Evolutionary conservation across 257 asterid species (phyloP).

Genomic region (Dorcoceras hygrometricum): DNA sequence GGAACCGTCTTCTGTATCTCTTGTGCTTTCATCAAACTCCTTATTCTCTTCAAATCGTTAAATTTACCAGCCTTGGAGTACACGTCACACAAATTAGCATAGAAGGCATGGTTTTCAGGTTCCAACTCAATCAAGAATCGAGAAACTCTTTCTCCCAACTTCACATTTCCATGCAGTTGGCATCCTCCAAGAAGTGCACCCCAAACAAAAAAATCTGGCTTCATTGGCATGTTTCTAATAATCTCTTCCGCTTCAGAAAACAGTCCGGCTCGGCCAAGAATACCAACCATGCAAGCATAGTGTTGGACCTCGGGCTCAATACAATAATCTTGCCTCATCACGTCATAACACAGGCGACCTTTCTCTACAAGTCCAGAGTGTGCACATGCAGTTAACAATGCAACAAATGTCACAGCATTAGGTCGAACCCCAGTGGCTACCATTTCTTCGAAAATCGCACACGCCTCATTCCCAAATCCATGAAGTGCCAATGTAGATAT

Average conservation of each 20-base stretch:
- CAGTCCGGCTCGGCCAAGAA: conserved; percentile 69
- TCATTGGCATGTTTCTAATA: conserved; percentile 59
- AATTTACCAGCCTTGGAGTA: conserved; percentile 65
- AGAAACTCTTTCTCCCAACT: conserved; percentile 62
- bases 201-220: conserved; percentile 75
- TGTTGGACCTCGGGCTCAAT: conserved; percentile 59
- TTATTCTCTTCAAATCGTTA: conserved; percentile 47
- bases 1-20: conserved; percentile 54
- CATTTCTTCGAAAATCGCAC: conserved; percentile 59
- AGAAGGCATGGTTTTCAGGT: conserved; percentile 72
- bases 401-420: conserved; percentile 59
- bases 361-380: conserved; percentile 67
- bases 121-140: conserved; percentile 48
- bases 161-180: conserved; percentile 59
- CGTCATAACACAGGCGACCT: conserved; percentile 51
- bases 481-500: conserved; percentile 66
- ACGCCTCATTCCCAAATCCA: conserved; percentile 54
- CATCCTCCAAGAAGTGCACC: conserved; percentile 86
- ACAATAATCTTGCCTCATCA: conserved; percentile 39
- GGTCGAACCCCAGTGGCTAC: conserved; percentile 51
- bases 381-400: conserved; percentile 61
- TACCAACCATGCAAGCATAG: conserved; percentile 71
- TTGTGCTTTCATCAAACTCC: conserved; percentile 51
- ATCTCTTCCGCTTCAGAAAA: conserved; percentile 64
- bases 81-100: conserved; percentile 57